phyloP scores from a whole-genome alignment of 2,329 filamentous ascomycete genomes.

The Diaporthe batatas region DNA sequence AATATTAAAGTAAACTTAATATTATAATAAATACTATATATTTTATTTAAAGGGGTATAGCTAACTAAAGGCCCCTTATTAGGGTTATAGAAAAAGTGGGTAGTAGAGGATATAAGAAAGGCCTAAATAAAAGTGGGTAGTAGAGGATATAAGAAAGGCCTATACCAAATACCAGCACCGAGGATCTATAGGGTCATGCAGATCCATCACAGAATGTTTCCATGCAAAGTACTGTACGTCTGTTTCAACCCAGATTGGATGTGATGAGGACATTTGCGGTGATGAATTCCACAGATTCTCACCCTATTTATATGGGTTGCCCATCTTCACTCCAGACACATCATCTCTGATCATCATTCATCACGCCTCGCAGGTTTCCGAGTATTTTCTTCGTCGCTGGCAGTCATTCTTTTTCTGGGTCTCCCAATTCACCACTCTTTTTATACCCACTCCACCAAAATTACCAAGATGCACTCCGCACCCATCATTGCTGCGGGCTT shows the following conservation, averaged over 20 bases:
- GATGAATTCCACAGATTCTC: not conserved
- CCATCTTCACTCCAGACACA: not conserved
- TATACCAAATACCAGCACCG: slow-evolving; percentile 14
- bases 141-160: no score
- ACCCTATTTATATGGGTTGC: slow-evolving; percentile 7
- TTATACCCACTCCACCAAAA: not conserved
- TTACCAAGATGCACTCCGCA: slow-evolving; percentile 37
- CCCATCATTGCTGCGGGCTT: slow-evolving; percentile 40
- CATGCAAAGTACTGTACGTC: slow-evolving; percentile 14
- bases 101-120: no score
- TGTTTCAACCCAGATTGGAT: slow-evolving; percentile 26
- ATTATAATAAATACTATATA: no score
- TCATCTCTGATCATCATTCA: slow-evolving; percentile 21
- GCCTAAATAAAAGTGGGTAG: no score
- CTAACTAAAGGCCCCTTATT: no score
- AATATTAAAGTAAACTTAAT: no score
- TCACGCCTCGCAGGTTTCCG: slow-evolving; percentile 30
- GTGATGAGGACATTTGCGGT: not conserved
- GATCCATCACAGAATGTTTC: slow-evolving; percentile 22
- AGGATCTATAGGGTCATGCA: slow-evolving; percentile 19
- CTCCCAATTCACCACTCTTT: slow-evolving; percentile 13
- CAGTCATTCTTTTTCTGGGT: slow-evolving; percentile 28
- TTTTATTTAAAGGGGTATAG: no score
- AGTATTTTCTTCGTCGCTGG: slow-evolving; percentile 25
- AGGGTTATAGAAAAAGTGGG: no score